phyloP scores from a whole-genome alignment of 148 eudicot genomes.

The Amaranthus cruentus region DNA sequence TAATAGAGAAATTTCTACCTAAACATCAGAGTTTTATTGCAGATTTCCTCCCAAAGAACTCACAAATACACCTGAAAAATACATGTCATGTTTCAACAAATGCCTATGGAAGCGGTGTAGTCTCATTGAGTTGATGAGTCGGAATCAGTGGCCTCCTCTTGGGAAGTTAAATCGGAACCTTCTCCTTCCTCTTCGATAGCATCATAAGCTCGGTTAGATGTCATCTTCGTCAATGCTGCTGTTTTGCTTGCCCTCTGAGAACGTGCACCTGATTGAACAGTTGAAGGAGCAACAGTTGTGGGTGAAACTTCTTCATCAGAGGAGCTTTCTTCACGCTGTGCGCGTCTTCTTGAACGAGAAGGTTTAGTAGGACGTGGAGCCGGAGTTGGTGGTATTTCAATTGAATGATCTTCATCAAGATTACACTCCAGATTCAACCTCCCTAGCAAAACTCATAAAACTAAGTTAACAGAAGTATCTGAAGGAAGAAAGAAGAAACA shows the following conservation, averaged over 20 bases:
- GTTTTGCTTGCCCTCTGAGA: constrained; percentile 95
- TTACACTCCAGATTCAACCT: constrained; percentile 50
- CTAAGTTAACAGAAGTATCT: neutral
- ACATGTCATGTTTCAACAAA: neutral
- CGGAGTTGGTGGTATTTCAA: constrained; percentile 66
- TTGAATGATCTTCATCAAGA: constrained; percentile 33
- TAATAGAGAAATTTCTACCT: too few relatives aligned
- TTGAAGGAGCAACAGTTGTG: constrained; percentile 42
- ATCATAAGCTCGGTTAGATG: constrained; percentile 38
- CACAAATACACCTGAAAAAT: neutral
- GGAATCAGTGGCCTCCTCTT: constrained; percentile 45
- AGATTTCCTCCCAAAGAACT: neutral
- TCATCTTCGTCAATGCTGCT: constrained; percentile 71
- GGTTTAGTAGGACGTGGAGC: constrained; percentile 52
- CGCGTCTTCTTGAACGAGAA: constrained; percentile 49
- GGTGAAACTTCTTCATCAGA: constrained; percentile 65
- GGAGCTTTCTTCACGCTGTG: constrained; percentile 51
- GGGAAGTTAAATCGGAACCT: constrained; percentile 51
- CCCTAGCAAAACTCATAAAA: constrained; percentile 33
- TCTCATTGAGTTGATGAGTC: constrained; percentile 31
- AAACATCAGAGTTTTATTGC: neutral
- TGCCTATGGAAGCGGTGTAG: neutral
- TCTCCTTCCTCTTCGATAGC: constrained; percentile 49
- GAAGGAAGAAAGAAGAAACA: constrained; percentile 1
- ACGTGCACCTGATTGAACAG: constrained; percentile 40